phyloP scores from a whole-genome alignment of 805 yeast species.

The Lipomyces starkeyi region DNA sequence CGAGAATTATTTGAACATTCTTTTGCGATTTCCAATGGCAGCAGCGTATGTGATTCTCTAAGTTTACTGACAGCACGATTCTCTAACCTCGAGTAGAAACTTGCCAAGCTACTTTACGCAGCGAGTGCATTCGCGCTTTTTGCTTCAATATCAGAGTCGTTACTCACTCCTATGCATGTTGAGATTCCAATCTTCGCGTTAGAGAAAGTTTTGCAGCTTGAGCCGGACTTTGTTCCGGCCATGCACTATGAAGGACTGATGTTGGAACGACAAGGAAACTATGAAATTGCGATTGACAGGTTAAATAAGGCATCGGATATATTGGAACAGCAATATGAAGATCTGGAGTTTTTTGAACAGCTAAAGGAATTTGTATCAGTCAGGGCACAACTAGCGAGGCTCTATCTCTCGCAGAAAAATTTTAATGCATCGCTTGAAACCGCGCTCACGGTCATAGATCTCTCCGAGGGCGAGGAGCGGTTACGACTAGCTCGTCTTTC shows the following conservation, averaged over 20 bases:
- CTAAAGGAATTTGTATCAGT: conserved; percentile 61
- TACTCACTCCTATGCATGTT: conserved; percentile 34
- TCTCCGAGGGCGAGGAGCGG: conserved; percentile 37
- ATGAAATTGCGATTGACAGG: conserved; percentile 57
- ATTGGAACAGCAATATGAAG: conserved; percentile 64
- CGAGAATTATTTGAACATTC: conserved; percentile 75
- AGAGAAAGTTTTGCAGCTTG: conserved; percentile 60
- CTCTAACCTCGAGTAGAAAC: conserved; percentile 44
- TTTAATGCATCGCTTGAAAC: conserved; percentile 63
- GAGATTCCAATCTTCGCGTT: conserved; percentile 33
- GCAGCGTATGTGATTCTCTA: conserved; percentile 46
- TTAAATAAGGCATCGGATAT: conserved; percentile 55
- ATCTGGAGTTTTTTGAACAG: conserved; percentile 55
- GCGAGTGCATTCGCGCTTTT: conserved; percentile 51
- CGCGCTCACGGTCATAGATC: conserved; percentile 56
- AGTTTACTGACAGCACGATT: background rate
- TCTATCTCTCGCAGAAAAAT: conserved; percentile 63
- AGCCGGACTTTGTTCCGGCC: conserved; percentile 43
- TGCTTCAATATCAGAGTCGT: background rate
- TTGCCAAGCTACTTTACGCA: conserved; percentile 77
- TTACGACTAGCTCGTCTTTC: conserved; percentile 50
- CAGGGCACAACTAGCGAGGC: conserved; percentile 74
- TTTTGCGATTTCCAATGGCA: conserved; percentile 74
- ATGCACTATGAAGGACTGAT: conserved; percentile 43
- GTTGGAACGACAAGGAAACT: conserved; percentile 74